These are phyloP conservation scores for Didymosphaeria variabile DNA, from an alignment of 2,329 filamentous ascomycete genomes.

Conservation along the genomic window DNA sequence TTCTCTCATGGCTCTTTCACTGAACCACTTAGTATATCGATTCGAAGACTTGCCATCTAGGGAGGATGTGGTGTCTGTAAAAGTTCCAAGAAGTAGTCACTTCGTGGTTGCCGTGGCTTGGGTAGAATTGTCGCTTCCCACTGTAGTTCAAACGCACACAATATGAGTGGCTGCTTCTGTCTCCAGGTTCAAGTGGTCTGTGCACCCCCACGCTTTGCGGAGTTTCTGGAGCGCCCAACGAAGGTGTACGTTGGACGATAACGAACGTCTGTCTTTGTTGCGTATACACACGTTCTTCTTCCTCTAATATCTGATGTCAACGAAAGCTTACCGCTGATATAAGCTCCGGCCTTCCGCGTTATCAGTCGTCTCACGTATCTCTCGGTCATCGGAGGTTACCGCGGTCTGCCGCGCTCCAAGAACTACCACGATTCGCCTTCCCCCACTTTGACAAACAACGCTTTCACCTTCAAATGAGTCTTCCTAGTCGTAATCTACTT, in stretches of 20 bases:
- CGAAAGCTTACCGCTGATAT: not conserved
- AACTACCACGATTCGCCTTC: constrained; percentile 42
- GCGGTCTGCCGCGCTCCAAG: constrained; percentile 25
- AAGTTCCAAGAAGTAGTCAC: not conserved
- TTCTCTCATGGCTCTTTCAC: too few relatives aligned
- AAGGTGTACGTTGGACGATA: not conserved
- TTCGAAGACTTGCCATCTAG: not conserved
- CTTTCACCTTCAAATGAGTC: constrained; percentile 39
- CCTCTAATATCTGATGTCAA: not conserved
- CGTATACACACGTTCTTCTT: not conserved
- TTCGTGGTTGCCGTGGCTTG: not conserved
- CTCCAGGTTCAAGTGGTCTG: constrained; percentile 4
- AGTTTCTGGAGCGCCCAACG: not conserved
- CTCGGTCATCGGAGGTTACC: constrained; percentile 38
- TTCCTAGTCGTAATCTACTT: constrained; percentile 18
- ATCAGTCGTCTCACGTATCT: constrained; percentile 11
- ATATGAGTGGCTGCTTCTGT: not conserved
- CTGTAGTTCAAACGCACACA: not conserved
- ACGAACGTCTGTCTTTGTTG: not conserved
- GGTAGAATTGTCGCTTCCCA: not conserved
- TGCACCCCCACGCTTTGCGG: not conserved
- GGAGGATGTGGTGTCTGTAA: not conserved
- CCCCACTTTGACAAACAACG: constrained; percentile 45
- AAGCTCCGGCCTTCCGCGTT: not conserved
- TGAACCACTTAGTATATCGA: not conserved